A percentile compares a stretch with the other conserved stretches of the same genome.
Evolutionary conservation across 2,329 filamentous ascomycete genomes (phyloP).

Genomic region (Dichotomopilus funicola): DNA sequence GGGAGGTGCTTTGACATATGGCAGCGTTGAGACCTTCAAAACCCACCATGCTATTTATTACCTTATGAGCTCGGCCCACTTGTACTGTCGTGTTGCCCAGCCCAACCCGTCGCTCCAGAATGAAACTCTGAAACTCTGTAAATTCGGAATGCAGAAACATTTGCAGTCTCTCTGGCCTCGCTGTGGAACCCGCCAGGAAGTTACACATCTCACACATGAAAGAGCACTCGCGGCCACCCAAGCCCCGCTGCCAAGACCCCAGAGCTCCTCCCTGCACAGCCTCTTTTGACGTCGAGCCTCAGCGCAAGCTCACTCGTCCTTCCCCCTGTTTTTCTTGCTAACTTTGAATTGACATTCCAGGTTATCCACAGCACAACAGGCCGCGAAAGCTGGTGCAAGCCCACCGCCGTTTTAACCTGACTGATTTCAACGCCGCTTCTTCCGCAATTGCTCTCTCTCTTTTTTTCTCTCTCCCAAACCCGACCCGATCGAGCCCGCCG

Average conservation of each 20-base stretch:
- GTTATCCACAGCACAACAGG: neutral
- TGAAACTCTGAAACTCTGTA: too few relatives aligned
- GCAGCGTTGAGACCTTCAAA: too few relatives aligned
- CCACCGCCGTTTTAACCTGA: too few relatives aligned
- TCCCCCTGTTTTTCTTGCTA: conserved; percentile 1
- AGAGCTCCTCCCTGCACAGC: conserved; percentile 13
- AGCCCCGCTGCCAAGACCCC: conserved; percentile 4
- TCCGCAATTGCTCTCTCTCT: neutral
- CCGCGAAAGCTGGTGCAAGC: neutral
- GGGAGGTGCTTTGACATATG: too few relatives aligned
- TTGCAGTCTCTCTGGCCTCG: too few relatives aligned
- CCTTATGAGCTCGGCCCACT: too few relatives aligned
- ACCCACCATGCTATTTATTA: too few relatives aligned
- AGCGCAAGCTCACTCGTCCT: conserved; percentile 11
- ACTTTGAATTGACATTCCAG: neutral
- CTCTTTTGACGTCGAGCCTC: conserved; percentile 12
- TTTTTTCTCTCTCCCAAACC: neutral
- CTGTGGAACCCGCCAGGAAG: too few relatives aligned
- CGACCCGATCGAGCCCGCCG: neutral
- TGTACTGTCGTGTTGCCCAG: too few relatives aligned
- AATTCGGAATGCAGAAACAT: too few relatives aligned
- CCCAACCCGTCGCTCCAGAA: too few relatives aligned
- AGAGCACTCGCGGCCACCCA: neutral
- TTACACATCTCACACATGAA: too few relatives aligned
- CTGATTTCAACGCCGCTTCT: neutral